Conservation (phyloP, 2,329 filamentous ascomycete species). For the Ustulina deusta region DNA sequence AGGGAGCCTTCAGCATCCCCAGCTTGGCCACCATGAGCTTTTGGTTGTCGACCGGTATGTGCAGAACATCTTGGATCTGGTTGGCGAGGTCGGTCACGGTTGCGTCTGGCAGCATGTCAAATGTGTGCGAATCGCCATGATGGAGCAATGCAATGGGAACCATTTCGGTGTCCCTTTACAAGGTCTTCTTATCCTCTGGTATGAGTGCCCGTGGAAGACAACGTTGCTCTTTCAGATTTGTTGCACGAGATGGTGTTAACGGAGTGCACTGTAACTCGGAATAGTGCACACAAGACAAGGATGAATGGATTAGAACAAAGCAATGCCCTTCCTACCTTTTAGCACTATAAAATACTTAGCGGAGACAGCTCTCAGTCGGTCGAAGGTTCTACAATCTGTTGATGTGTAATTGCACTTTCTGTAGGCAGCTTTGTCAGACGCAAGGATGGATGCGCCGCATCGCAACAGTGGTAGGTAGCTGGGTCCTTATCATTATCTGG, state of each 20-base stretch:
- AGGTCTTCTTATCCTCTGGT: constrained; percentile 38
- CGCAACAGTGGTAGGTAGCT: no score
- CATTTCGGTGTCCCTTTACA: constrained; percentile 32
- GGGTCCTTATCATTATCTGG: constrained; percentile 36
- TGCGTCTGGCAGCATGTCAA: constrained; percentile 59
- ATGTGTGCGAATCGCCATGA: constrained; percentile 59
- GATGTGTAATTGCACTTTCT: constrained; percentile 8
- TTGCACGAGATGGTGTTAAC: not conserved
- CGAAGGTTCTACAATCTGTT: constrained; percentile 45
- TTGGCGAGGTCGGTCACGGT: constrained; percentile 70
- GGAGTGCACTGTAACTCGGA: not conserved
- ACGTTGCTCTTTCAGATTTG: not conserved
- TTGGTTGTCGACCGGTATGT: constrained; percentile 72
- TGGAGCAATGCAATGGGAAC: constrained; percentile 61
- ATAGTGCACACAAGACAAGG: not conserved
- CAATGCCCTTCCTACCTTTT: constrained; percentile 17
- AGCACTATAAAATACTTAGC: not conserved
- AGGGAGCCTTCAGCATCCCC: constrained; percentile 73
- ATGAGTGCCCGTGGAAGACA: constrained; percentile 4
- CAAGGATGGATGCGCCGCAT: constrained; percentile 25
- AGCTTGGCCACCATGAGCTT: constrained; percentile 76
- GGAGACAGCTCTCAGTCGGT: not conserved
- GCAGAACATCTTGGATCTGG: constrained; percentile 66
- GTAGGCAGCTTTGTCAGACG: constrained; percentile 59
- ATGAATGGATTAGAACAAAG: not conserved